Base-by-base conservation (phyloP, 768 basidiomycete genomes). In the Pseudohyphozyma bogoriensis region DNA sequence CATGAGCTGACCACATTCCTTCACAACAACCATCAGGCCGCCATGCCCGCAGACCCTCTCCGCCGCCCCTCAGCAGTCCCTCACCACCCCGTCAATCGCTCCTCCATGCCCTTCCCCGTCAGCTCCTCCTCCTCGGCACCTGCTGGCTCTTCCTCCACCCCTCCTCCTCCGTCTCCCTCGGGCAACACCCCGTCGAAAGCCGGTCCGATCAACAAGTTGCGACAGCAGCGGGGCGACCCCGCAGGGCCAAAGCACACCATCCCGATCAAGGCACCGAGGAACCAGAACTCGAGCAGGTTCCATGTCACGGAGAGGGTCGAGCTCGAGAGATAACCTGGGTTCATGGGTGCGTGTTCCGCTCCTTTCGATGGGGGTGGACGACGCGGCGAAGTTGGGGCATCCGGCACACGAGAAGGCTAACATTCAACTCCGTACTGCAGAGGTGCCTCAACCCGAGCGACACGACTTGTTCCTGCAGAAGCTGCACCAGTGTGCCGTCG, bases 261-360 rank as follows among this genome's bases (percentile, higher is more conserved):
- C 60, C 90, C 93, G 46, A 85, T 88, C 18, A 97, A 97, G 72
- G 91, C 90, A 26, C 90, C 95, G 29, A 83, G 93, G 70, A 99
- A 97, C 74, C 95, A 99, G 76, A 82, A 92, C 68, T 96, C 91
- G 77, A 91, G 88, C 72, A 82, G 95, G 63, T 97, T 99, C 70
- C 86, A 97, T 52, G 86, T 93, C 61, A 87, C 87, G 2, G 95
- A 97, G 77, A 89, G 84, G 77, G 89, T 95, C 39, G 93, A 97
- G 67, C 89, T 99, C 61, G 89, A 97, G 75, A 84, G 86, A 70
- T 79, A 97, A 54, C 89, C 92, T 18, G 83, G 86, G 10, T 97
- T 99, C 77, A 77, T 81, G 73, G 89, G 90, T 89, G 42, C 63
- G 84, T 63, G 29, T 64, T 28, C 51, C 29, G 1, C 29, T 11